phyloP scores from a whole-genome alignment of 2,329 filamentous ascomycete species.

The Pestalotiopsis sp. region DNA sequence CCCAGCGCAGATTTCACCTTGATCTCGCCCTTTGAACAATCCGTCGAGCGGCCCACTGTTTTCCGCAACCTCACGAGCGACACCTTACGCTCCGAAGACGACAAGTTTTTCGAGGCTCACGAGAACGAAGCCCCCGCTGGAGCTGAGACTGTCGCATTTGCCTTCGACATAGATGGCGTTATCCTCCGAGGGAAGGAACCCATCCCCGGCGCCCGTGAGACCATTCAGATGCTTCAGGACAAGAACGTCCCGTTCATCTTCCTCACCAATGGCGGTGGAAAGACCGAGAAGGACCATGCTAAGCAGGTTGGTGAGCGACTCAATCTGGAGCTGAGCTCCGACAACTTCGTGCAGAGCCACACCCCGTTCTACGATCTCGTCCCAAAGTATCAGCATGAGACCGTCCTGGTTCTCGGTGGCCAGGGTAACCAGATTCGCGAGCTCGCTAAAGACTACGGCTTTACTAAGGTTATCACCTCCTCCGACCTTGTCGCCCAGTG shows the following conservation, averaged over 20 bases:
- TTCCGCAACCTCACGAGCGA: neutral
- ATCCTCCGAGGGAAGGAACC: constrained; percentile 64
- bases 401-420: constrained; percentile 55
- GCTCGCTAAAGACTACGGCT: constrained; percentile 32
- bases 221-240: constrained; percentile 60
- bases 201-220: constrained; percentile 59
- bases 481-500: constrained; percentile 31
- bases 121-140: constrained; percentile 1
- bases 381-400: constrained; percentile 45
- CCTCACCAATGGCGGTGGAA: constrained; percentile 73
- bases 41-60: neutral
- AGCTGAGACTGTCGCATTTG: constrained; percentile 25
- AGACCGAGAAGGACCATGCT: constrained; percentile 63
- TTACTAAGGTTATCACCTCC: constrained; percentile 35
- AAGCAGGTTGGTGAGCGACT: constrained; percentile 55
- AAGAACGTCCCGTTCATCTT: constrained; percentile 69
- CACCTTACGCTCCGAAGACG: neutral
- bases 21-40: neutral
- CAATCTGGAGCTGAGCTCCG: constrained; percentile 43
- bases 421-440: constrained; percentile 33
- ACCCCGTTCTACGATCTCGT: constrained; percentile 67
- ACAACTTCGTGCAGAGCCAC: constrained; percentile 70
- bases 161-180: constrained; percentile 56
- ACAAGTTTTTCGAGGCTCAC: neutral
- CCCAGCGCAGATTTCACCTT: neutral